Conservation (phyloP, 2,329 filamentous ascomycete genomes). For the Coleophoma crateriformis region DNA sequence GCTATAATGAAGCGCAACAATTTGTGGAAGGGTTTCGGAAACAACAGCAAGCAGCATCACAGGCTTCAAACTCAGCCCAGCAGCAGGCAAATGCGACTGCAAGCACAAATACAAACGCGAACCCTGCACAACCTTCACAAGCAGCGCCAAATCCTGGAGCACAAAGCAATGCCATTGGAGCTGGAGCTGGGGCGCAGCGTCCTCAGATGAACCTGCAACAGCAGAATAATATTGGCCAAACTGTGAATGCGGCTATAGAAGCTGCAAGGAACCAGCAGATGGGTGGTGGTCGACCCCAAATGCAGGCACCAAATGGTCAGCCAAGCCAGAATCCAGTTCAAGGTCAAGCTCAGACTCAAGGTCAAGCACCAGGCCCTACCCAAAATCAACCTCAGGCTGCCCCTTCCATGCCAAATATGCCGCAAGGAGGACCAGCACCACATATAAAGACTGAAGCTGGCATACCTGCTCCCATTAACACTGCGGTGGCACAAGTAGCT, state of each 20-base stretch:
- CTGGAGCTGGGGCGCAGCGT: slow-evolving; percentile 14
- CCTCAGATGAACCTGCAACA: slow-evolving; percentile 23
- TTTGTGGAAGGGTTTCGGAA: slow-evolving; percentile 44
- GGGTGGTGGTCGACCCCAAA: slow-evolving; percentile 17
- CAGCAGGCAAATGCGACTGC: slow-evolving; percentile 15
- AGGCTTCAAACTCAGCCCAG: slow-evolving; percentile 15
- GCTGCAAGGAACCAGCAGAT: slow-evolving; percentile 27
- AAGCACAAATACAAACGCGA: background rate
- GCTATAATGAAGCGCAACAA: slow-evolving; percentile 38
- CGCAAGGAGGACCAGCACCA: slow-evolving; percentile 4
- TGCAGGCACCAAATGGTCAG: slow-evolving; percentile 15
- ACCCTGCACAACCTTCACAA: background rate
- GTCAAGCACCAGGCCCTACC: slow-evolving; percentile 8
- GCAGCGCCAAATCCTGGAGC: background rate
- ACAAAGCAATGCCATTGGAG: slow-evolving; percentile 1
- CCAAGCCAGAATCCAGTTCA: slow-evolving; percentile 1
- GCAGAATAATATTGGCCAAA: slow-evolving; percentile 23
- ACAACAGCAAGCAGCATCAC: slow-evolving; percentile 12
- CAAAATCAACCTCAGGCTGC: slow-evolving; percentile 14
- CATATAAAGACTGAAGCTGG: background rate
- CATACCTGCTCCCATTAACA: slow-evolving; percentile 17
- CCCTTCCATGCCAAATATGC: slow-evolving; percentile 9
- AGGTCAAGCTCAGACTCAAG: background rate
- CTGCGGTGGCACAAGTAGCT: slow-evolving; percentile 19
- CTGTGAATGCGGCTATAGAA: slow-evolving; percentile 28